Conservation (phyloP, 371 early-diverging fungal genomes). For the Syncephalis fuscata region DNA sequence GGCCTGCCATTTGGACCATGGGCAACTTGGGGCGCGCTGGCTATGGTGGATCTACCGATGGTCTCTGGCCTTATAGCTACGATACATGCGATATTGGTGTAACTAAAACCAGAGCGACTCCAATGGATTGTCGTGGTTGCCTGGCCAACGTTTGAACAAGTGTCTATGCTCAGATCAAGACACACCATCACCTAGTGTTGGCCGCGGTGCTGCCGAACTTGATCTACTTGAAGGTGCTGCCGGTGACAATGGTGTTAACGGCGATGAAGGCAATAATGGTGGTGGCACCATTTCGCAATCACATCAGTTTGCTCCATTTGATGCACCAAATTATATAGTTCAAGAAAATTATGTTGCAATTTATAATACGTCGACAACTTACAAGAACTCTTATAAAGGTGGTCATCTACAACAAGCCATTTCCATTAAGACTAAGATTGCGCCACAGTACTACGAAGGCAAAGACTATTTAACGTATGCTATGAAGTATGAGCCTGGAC, state of each 20-base stretch:
- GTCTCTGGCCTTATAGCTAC: constrained; percentile 35
- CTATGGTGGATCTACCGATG: constrained; percentile 32
- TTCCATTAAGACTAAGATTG: constrained; percentile 1
- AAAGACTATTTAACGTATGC: constrained; percentile 1
- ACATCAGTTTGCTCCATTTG: constrained; percentile 6
- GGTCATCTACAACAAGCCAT: constrained; percentile 3
- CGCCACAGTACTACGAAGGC: background rate
- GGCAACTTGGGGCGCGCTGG: constrained; percentile 38
- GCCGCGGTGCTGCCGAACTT: constrained; percentile 35
- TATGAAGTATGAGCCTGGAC: constrained; percentile 4
- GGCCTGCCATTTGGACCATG: constrained; percentile 36
- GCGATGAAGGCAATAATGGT: background rate
- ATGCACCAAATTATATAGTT: background rate
- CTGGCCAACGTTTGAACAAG: constrained; percentile 26
- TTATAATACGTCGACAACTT: background rate
- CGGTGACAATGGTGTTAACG: background rate
- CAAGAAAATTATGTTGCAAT: background rate
- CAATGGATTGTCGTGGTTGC: constrained; percentile 4
- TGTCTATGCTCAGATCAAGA: constrained; percentile 24
- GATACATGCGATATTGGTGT: constrained; percentile 28
- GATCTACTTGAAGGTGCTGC: constrained; percentile 24
- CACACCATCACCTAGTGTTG: constrained; percentile 26
- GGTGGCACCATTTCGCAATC: constrained; percentile 8
- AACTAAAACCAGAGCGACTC: constrained; percentile 17
- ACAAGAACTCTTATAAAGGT: constrained; percentile 3